phyloP scores from a whole-genome alignment of 495 filamentous ascomycete species.

The Sporormia fimetaria region DNA sequence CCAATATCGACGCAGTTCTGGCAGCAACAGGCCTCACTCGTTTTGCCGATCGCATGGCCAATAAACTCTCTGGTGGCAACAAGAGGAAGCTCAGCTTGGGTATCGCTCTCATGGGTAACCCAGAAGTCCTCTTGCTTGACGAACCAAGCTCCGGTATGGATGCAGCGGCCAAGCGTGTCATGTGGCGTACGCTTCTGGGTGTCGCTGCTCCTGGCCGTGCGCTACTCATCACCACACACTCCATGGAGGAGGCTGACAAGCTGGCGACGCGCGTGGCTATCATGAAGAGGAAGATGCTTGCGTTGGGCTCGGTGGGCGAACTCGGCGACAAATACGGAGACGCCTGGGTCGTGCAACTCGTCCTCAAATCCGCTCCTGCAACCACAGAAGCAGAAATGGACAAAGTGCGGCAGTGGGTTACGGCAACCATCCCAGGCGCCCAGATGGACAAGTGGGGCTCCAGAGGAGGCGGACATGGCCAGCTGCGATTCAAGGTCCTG shows the following conservation, averaged over 20 bases:
- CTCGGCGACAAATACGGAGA: conserved; percentile 51
- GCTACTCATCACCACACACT: conserved; percentile 46
- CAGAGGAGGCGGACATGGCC: conserved; percentile 45
- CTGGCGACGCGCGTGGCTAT: conserved; percentile 61
- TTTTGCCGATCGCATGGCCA: conserved; percentile 51
- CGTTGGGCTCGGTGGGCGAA: conserved; percentile 50
- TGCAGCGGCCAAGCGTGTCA: conserved; percentile 24
- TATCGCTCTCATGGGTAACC: conserved; percentile 70
- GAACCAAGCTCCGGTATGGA: conserved; percentile 27
- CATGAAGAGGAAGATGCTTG: conserved; percentile 57
- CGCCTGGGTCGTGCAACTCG: conserved; percentile 55
- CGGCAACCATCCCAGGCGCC: conserved; percentile 44
- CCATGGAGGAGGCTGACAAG: conserved; percentile 71
- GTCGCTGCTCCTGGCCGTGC: conserved; percentile 18
- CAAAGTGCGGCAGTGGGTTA: conserved; percentile 45
- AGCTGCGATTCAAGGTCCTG: conserved; percentile 63
- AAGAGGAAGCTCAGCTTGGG: conserved; percentile 61
- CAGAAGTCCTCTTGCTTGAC: conserved; percentile 59
- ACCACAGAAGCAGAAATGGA: conserved; percentile 55
- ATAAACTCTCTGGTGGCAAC: conserved; percentile 59
- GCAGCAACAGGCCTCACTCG: conserved; percentile 35
- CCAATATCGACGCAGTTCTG: conserved; percentile 44
- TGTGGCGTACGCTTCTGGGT: conserved; percentile 26
- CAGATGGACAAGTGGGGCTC: conserved; percentile 43
- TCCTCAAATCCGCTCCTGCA: conserved; percentile 60